Evolutionary conservation across 768 basidiomycete genomes (phyloP).

Genomic region (Cystofilobasidium capitatum): DNA sequence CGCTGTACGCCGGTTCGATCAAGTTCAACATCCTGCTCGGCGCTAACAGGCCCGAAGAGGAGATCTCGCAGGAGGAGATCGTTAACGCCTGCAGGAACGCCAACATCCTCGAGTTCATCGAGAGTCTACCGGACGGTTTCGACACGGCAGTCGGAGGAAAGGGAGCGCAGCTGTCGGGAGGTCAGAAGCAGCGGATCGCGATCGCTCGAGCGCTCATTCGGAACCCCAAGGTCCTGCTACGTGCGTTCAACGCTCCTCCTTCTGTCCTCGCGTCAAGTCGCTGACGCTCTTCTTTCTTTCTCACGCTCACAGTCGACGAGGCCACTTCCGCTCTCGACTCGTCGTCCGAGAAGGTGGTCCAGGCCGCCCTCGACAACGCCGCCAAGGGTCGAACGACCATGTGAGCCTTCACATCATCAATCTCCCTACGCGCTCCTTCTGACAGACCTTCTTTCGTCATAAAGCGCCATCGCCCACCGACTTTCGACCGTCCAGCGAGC

Average conservation of each 20-base stretch:
- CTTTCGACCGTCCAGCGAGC: conserved; percentile 87
- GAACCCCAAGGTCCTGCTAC: conserved; percentile 59
- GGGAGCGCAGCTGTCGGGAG: conserved; percentile 71
- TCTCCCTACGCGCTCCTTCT: not conserved
- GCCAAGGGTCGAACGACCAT: conserved; percentile 62
- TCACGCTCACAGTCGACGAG: conserved; percentile 30
- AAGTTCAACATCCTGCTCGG: conserved; percentile 32
- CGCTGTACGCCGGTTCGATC: conserved; percentile 53
- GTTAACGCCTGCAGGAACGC: conserved; percentile 69
- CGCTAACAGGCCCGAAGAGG: conserved; percentile 66
- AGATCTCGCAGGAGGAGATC: conserved; percentile 60
- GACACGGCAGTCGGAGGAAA: conserved; percentile 81
- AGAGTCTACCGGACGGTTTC: conserved; percentile 73
- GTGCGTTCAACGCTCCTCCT: conserved; percentile 42
- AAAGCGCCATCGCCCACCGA: conserved; percentile 93
- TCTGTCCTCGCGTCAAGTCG: conserved; percentile 7
- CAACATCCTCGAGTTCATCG: conserved; percentile 77
- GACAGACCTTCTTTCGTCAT: conserved; percentile 44
- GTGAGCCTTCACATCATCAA: not conserved
- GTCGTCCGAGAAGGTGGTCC: conserved; percentile 79
- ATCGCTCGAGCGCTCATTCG: conserved; percentile 20
- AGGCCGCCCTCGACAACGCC: conserved; percentile 72
- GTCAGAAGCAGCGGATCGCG: conserved; percentile 73
- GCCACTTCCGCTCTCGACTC: conserved; percentile 64
- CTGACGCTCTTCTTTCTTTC: conserved; percentile 22